Percentiles rank a stretch among this genome's conserved stretches.
Evolutionary conservation across 495 filamentous ascomycete genomes (phyloP).

Genomic region (Talaromyces thailandensis): DNA sequence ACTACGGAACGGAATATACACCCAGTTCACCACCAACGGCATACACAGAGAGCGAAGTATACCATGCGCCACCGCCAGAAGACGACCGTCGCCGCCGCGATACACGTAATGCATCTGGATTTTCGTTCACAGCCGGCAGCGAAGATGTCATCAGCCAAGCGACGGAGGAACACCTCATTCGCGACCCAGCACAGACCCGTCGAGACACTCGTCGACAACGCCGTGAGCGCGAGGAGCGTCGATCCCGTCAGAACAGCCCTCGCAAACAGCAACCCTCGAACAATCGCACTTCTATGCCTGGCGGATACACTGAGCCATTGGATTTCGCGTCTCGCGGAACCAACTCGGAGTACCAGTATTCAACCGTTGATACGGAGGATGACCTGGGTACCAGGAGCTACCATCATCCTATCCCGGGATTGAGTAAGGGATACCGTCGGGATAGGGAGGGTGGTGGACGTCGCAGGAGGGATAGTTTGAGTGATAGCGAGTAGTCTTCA

Average conservation of each 20-base stretch:
- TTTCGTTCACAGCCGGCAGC: slow-evolving; percentile 41
- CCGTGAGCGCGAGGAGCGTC: slow-evolving; percentile 11
- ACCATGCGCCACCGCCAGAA: slow-evolving; percentile 24
- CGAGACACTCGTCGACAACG: slow-evolving; percentile 20
- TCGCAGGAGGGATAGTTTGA: slow-evolving; percentile 40
- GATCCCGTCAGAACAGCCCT: slow-evolving; percentile 29
- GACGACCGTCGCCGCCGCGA: slow-evolving; percentile 16
- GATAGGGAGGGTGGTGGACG: slow-evolving; percentile 25
- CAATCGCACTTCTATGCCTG: slow-evolving; percentile 22
- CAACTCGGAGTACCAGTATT: slow-evolving; percentile 38
- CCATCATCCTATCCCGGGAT: slow-evolving; percentile 66
- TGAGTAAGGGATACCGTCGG: slow-evolving; percentile 44
- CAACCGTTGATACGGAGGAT: slow-evolving; percentile 44
- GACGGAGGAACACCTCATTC: slow-evolving; percentile 36
- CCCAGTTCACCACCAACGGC: slow-evolving; percentile 39
- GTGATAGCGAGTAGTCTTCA: slow-evolving; percentile 36
- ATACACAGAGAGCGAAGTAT: slow-evolving; percentile 43
- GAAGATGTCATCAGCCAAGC: slow-evolving; percentile 47
- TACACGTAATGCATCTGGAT: slow-evolving; percentile 27
- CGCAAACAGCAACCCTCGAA: slow-evolving; percentile 25
- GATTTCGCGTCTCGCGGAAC: slow-evolving; percentile 37
- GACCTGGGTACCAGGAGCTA: slow-evolving; percentile 73
- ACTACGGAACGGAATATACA: slow-evolving; percentile 54
- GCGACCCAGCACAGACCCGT: slow-evolving; percentile 24
- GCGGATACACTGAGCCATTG: slow-evolving; percentile 50